phyloP scores from a whole-genome alignment of 805 yeast species.

The Hermanozyma aechmeae region DNA sequence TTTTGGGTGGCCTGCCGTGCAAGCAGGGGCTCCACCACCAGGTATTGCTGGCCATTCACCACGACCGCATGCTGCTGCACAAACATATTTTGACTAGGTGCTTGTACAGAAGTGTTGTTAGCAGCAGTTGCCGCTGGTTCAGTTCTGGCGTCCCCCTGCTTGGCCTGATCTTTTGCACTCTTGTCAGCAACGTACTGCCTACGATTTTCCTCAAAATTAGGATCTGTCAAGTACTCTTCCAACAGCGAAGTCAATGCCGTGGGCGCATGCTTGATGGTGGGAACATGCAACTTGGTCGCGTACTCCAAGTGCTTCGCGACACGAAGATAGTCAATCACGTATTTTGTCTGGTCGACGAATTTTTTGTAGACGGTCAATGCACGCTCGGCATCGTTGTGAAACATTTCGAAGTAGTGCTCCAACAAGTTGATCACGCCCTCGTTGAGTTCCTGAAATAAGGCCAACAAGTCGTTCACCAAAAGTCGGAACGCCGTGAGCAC shows the following conservation, averaged over 20 bases:
- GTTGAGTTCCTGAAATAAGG: slow-evolving; percentile 81
- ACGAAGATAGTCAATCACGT: slow-evolving; percentile 79
- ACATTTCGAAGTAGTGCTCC: slow-evolving; percentile 93
- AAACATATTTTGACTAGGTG: no score
- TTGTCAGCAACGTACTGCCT: slow-evolving; percentile 68
- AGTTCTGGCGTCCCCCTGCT: no score
- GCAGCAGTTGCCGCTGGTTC: no score
- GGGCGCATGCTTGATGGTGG: slow-evolving; percentile 95
- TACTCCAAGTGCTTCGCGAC: slow-evolving; percentile 84
- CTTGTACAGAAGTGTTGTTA: no score
- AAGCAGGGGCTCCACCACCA: no score
- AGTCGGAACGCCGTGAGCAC: slow-evolving; percentile 76
- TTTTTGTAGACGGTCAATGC: slow-evolving; percentile 76
- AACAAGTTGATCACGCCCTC: slow-evolving; percentile 92
- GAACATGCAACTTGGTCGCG: slow-evolving; percentile 83
- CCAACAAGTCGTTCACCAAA: slow-evolving; percentile 80
- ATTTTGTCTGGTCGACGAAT: slow-evolving; percentile 78
- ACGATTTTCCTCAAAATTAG: slow-evolving; percentile 72
- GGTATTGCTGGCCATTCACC: no score
- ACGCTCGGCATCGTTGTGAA: slow-evolving; percentile 74
- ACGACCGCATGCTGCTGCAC: no score
- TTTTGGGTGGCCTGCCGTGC: no score
- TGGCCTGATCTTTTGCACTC: slow-evolving; percentile 35
- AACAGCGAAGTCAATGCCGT: slow-evolving; percentile 81
- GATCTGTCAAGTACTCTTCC: slow-evolving; percentile 83